Conservation (phyloP, 2,329 filamentous ascomycete genomes). For the Drechslerella dactyloides region DNA sequence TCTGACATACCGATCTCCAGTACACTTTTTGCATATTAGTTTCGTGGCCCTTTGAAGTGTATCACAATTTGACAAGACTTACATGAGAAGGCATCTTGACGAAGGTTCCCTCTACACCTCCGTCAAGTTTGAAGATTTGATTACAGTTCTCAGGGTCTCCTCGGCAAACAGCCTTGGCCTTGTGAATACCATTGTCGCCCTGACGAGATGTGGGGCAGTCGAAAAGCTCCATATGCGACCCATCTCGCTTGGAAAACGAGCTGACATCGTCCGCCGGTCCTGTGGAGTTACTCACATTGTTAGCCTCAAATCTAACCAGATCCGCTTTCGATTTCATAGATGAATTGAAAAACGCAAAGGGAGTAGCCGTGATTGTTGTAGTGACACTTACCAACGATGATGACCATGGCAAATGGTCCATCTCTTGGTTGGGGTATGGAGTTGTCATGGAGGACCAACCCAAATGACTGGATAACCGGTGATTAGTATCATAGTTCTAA, state of each 20-base stretch:
- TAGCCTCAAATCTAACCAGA: conserved; percentile 22
- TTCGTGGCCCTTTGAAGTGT: conserved; percentile 1
- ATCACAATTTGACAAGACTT: conserved; percentile 16
- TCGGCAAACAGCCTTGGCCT: conserved; percentile 38
- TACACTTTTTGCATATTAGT: conserved; percentile 30
- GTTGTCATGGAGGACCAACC: conserved; percentile 41
- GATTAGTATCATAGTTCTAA: conserved; percentile 10
- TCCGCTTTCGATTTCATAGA: conserved; percentile 9
- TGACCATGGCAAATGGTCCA: conserved; percentile 38
- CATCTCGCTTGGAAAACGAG: conserved; percentile 59
- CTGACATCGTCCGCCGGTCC: conserved; percentile 57
- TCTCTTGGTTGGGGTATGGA: conserved; percentile 21
- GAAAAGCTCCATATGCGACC: conserved; percentile 61
- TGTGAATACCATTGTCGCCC: conserved; percentile 32
- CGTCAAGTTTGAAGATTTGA: conserved; percentile 32
- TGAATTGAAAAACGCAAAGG: conserved; percentile 5
- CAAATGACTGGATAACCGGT: conserved; percentile 25
- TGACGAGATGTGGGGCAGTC: conserved; percentile 55
- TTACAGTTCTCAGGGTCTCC: conserved; percentile 41
- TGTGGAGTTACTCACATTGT: conserved; percentile 19
- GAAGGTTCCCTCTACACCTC: conserved; percentile 38
- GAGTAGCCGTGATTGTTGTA: conserved; percentile 1
- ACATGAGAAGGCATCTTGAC: conserved; percentile 37
- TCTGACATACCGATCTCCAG: conserved; percentile 32
- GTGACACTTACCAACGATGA: conserved; percentile 33